Conservation (phyloP, 495 filamentous ascomycete species). For the Extremus antarcticus region DNA sequence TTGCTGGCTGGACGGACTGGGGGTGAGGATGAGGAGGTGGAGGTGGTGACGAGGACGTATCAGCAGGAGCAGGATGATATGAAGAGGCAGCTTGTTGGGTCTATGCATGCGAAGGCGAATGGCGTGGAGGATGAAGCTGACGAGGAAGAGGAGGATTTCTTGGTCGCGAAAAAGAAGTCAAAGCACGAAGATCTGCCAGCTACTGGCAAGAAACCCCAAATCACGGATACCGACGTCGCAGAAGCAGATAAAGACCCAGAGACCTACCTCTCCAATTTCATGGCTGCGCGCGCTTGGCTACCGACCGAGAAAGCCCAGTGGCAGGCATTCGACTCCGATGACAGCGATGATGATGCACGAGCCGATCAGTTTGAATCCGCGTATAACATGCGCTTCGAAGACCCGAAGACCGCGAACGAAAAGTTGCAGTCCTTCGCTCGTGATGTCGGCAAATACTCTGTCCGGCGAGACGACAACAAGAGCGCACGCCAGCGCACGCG, state of each 20-base stretch:
- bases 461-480: slow-evolving; percentile 69
- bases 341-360: slow-evolving; percentile 67
- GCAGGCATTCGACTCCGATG: slow-evolving; percentile 81
- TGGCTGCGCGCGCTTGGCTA: slow-evolving; percentile 81
- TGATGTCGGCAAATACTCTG: slow-evolving; percentile 69
- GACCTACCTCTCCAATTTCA: slow-evolving; percentile 77
- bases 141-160: slow-evolving; percentile 61
- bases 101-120: slow-evolving; percentile 58
- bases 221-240: slow-evolving; percentile 51
- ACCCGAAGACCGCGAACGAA: slow-evolving; percentile 74
- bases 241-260: slow-evolving; percentile 85
- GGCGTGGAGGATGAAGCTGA: slow-evolving; percentile 40
- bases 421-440: slow-evolving; percentile 75
- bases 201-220: slow-evolving; percentile 28
- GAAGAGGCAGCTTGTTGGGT: slow-evolving; percentile 61
- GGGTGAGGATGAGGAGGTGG: slow-evolving; percentile 48
- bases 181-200: slow-evolving; percentile 7
- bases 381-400: slow-evolving; percentile 96
- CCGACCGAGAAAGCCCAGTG: slow-evolving; percentile 47
- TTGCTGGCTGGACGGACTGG: slow-evolving; percentile 52
- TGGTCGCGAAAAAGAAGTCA: slow-evolving; percentile 33
- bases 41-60: slow-evolving; percentile 55
- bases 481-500: slow-evolving; percentile 57
- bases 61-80: slow-evolving; percentile 75
- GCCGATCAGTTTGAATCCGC: slow-evolving; percentile 83